A percentile compares a stretch with the other conserved stretches of the same genome.
These are phyloP conservation scores for Arctium lappa DNA, from an alignment of 129 eudicot genomes.

Conservation along the genomic window DNA sequence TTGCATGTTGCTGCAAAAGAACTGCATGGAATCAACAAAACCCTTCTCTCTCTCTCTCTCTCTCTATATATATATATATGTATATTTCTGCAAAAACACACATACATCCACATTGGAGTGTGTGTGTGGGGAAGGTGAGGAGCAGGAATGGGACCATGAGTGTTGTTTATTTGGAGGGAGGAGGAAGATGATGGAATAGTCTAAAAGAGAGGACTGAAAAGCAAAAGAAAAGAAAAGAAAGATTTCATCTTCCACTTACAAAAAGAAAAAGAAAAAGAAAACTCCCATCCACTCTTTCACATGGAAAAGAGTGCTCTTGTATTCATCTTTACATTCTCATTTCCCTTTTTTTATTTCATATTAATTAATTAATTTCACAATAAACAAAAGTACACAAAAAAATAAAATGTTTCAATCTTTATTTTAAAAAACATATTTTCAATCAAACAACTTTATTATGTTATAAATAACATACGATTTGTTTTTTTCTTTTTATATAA, in stretches of 20 bases:
- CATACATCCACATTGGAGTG: conserved; percentile 11
- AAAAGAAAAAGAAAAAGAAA: conserved; percentile 30
- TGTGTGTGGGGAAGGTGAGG: conserved; percentile 1
- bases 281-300: conserved; percentile 33
- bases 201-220: conserved; percentile 86
- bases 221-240: conserved; percentile 91
- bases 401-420: no score
- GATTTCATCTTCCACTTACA: conserved; percentile 72
- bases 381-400: no score
- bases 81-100: neutral
- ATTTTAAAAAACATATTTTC: no score
- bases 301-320: conserved; percentile 85
- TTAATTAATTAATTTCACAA: no score
- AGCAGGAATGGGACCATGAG: conserved; percentile 38
- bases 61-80: neutral
- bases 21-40: conserved; percentile 46
- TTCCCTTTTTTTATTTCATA: neutral
- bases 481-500: no score
- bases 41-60: conserved; percentile 17
- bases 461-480: neutral
- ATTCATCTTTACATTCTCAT: conserved; percentile 19
- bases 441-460: neutral
- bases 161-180: conserved; percentile 24
- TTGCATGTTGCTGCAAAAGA: conserved; percentile 38
- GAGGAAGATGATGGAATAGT: conserved; percentile 75